Evolutionary conservation across 2,329 filamentous ascomycete species (phyloP).

Genomic region (Colletotrichum lindemuthianum): DNA sequence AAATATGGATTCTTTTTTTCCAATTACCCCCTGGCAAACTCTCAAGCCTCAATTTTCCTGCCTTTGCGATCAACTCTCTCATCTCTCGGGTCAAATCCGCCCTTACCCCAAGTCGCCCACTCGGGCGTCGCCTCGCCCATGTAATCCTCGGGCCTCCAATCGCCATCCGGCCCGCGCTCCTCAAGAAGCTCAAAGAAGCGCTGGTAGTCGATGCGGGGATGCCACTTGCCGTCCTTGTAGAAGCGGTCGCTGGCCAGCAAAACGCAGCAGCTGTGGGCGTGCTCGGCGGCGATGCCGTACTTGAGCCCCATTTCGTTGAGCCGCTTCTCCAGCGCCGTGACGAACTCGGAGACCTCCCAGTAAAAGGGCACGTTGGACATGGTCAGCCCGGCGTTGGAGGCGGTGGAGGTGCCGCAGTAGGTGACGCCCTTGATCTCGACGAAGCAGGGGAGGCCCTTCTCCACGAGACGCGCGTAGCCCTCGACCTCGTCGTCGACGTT

Average conservation of each 20-base stretch:
- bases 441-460: slow-evolving; percentile 87
- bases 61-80: slow-evolving; percentile 89
- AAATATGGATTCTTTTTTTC: slow-evolving; percentile 28
- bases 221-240: slow-evolving; percentile 80
- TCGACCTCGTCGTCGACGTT: slow-evolving; percentile 94
- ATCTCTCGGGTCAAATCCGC: slow-evolving; percentile 93
- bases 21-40: slow-evolving; percentile 31
- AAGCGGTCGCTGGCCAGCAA: slow-evolving; percentile 87
- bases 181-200: slow-evolving; percentile 88
- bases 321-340: slow-evolving; percentile 76
- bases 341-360: slow-evolving; percentile 86
- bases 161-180: slow-evolving; percentile 68
- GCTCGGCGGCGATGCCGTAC: slow-evolving; percentile 94
- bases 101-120: slow-evolving; percentile 95
- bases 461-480: slow-evolving; percentile 90
- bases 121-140: slow-evolving; percentile 86
- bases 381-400: slow-evolving; percentile 85
- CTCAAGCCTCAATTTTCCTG: slow-evolving; percentile 63
- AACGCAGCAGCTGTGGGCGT: slow-evolving; percentile 94
- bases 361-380: slow-evolving; percentile 99
- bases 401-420: slow-evolving; percentile 91
- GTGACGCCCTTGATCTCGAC: slow-evolving; percentile 97
- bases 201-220: slow-evolving; percentile 90
- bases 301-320: slow-evolving; percentile 75
- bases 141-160: slow-evolving; percentile 91